These are phyloP conservation scores for Cucurbita argyrosperma DNA, from an alignment of 306 rosid genomes.

Conservation along the genomic window DNA sequence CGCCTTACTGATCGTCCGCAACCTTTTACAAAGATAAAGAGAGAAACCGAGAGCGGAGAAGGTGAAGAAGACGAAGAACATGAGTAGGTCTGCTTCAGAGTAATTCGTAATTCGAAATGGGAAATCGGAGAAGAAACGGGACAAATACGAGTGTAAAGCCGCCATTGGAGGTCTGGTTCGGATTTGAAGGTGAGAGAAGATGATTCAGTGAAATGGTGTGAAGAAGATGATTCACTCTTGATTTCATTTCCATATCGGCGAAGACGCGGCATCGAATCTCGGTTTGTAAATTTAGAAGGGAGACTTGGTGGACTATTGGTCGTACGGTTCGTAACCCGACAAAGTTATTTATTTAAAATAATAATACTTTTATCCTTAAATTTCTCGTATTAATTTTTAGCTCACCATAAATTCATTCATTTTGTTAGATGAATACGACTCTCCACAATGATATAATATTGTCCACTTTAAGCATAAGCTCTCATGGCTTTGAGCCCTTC, in stretches of 20 bases:
- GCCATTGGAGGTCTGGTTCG: slow-evolving; percentile 20
- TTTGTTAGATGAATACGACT: too few relatives aligned
- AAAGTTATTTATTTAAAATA: background rate
- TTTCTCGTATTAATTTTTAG: too few relatives aligned
- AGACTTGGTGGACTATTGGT: background rate
- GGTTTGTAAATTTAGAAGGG: background rate
- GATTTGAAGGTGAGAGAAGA: background rate
- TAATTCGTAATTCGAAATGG: slow-evolving; percentile 3
- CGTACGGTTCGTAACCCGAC: background rate
- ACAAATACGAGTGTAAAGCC: slow-evolving; percentile 14
- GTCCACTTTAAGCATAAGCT: too few relatives aligned
- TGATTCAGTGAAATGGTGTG: background rate
- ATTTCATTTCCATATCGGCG: background rate
- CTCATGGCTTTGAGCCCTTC: too few relatives aligned
- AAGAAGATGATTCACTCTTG: background rate
- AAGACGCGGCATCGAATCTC: background rate
- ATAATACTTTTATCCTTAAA: too few relatives aligned
- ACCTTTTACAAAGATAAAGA: slow-evolving; percentile 17
- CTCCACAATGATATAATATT: too few relatives aligned
- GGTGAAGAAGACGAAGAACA: slow-evolving; percentile 21
- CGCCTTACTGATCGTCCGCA: slow-evolving; percentile 15
- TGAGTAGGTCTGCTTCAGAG: slow-evolving; percentile 19
- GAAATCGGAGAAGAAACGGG: slow-evolving; percentile 12
- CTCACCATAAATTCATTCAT: too few relatives aligned
- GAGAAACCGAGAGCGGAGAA: slow-evolving; percentile 18